These are phyloP conservation scores for Blastobotrys malaysiensis DNA, from an alignment of 1,139 yeast genomes.

Conservation along the genomic window DNA sequence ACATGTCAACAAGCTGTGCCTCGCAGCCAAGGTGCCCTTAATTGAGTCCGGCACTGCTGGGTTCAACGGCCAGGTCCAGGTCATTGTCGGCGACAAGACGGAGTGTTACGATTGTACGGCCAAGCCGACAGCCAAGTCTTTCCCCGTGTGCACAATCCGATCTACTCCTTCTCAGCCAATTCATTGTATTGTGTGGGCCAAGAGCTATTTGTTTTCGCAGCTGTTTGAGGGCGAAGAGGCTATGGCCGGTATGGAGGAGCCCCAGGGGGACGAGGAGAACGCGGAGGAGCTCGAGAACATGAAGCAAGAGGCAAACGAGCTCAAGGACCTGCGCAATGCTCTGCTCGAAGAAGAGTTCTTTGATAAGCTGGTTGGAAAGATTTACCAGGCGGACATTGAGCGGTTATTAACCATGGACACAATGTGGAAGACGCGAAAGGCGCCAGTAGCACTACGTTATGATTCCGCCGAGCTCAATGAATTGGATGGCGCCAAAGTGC, in stretches of 20 bases:
- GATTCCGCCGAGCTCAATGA: slow-evolving; percentile 15
- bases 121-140: slow-evolving; percentile 82
- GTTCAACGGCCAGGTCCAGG: slow-evolving; percentile 87
- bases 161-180: slow-evolving; percentile 96
- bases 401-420: slow-evolving; percentile 66
- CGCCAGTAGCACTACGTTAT: slow-evolving; percentile 58
- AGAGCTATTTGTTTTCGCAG: slow-evolving; percentile 78
- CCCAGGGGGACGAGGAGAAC: slow-evolving; percentile 20
- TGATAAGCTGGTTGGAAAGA: slow-evolving; percentile 36
- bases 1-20: slow-evolving; percentile 78
- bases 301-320: slow-evolving; percentile 68
- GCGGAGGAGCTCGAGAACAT: slow-evolving; percentile 59
- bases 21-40: slow-evolving; percentile 66
- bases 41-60: slow-evolving; percentile 97
- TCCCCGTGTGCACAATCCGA: slow-evolving; percentile 94
- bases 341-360: slow-evolving; percentile 37
- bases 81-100: slow-evolving; percentile 72
- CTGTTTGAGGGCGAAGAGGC: slow-evolving; percentile 49
- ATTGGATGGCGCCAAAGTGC: slow-evolving; percentile 24
- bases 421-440: slow-evolving; percentile 67
- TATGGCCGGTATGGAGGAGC: slow-evolving; percentile 50
- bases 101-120: slow-evolving; percentile 94
- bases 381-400: slow-evolving; percentile 68
- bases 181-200: slow-evolving; percentile 97
- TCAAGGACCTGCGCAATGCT: slow-evolving; percentile 54